A percentile compares a stretch with the other conserved stretches of the same genome.
phyloP scores from a whole-genome alignment of 371 early-diverging fungal species.

The Mucor lusitanicus region DNA sequence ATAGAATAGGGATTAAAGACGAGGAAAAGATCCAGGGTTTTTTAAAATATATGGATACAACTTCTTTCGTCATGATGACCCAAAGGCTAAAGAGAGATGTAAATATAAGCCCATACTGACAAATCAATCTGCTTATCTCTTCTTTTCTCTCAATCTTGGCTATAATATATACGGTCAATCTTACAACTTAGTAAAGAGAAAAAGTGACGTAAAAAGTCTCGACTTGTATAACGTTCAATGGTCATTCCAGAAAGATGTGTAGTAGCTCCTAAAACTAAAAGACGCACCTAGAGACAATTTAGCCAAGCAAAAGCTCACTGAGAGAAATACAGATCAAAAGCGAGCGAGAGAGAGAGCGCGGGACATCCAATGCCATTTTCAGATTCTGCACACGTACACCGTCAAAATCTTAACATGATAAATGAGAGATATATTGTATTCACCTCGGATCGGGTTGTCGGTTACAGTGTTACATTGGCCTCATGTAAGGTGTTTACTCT shows the following conservation, averaged over 20 bases:
- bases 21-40: too few species aligned
- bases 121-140: background rate
- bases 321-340: background rate
- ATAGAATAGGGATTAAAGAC: too few species aligned
- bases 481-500: background rate
- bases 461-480: background rate
- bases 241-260: background rate
- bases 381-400: background rate
- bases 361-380: background rate
- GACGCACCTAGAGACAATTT: too few species aligned
- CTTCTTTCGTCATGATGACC: background rate
- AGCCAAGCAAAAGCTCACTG: too few species aligned
- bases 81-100: background rate
- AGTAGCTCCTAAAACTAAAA: too few species aligned
- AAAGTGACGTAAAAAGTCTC: background rate
- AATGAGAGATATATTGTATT: background rate
- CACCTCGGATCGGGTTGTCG: background rate
- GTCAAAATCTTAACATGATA: background rate
- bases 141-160: background rate
- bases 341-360: background rate
- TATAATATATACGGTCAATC: background rate
- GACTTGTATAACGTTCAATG: background rate
- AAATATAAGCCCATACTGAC: background rate
- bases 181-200: background rate
- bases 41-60: too few species aligned